Evolutionary conservation across 2,329 filamentous ascomycete species (phyloP), one percentile per base, ranked within the genome.

Genomic region (Chrysoporthe puriensis): DNA sequence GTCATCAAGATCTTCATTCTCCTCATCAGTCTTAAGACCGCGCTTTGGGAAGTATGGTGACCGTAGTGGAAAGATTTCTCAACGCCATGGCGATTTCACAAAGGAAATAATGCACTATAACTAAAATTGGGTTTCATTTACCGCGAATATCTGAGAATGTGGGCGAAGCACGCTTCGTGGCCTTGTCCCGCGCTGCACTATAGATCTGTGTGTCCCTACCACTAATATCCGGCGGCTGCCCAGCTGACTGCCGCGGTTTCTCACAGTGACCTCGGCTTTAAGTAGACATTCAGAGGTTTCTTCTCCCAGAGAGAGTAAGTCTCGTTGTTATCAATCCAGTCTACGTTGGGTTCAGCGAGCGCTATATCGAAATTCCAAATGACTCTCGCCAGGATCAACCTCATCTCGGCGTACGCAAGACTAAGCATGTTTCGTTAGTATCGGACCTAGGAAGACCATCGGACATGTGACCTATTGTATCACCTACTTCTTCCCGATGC

Each of bases 341-440:
- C 64, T 4, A 70, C 50, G 16, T 71, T 71, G 18, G 75, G 73
- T 3, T 78, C 71, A 0, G 75, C 74, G 26, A 82, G 70, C 43
- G 72, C 70, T 67, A 84, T 66, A 65, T 85, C 82, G 69, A 83
- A 85, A 61, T 81, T 80, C 72, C 77, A 84, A 0, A 85, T 70
- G 1, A 85, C 68, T 6, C 77, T 77, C 0, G 81, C 79, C 3
- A 85, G 71, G 26, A 84, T 81, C 5, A 84, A 70, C 14, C 82
- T 76, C 78, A 84, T 81, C 71, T 85, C 82, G 18, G 79, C 76
- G 62, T 83, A 84, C 8, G 82, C 82, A 43, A 85, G 75, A 67
- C 81, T 84, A 52, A 34, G 4, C 1, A 13, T 5, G 48, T 44
- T 2, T 65, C n/a, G 59, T 70, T 40, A 70, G 62, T 21, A 57